Conservation (phyloP, 2,329 filamentous ascomycete species). For the Fusarium sp. region DNA sequence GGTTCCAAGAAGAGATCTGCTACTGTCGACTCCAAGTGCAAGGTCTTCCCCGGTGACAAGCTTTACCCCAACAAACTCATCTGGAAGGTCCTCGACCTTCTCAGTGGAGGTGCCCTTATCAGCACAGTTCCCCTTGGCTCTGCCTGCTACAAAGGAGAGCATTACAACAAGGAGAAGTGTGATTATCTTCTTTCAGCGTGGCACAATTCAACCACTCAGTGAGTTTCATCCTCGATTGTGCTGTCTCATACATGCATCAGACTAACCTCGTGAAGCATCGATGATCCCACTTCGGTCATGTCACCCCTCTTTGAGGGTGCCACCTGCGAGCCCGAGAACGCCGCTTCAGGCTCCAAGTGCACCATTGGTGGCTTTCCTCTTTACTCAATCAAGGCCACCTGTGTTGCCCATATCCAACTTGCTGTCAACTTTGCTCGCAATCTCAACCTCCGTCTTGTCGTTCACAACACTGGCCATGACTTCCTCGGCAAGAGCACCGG, state of each 20-base stretch:
- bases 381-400: conserved; percentile 54
- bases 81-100: conserved; percentile 49
- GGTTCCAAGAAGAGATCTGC: neutral
- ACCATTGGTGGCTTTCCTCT: conserved; percentile 54
- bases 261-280: conserved; percentile 27
- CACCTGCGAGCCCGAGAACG: conserved; percentile 49
- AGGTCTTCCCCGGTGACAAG: conserved; percentile 43
- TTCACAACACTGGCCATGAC: conserved; percentile 62
- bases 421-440: conserved; percentile 58
- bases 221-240: neutral
- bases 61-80: conserved; percentile 38
- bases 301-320: conserved; percentile 52
- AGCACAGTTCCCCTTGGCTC: conserved; percentile 46
- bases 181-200: too few relatives aligned
- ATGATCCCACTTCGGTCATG: conserved; percentile 52
- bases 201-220: too few relatives aligned
- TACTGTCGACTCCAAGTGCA: conserved; percentile 32
- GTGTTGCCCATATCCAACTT: conserved; percentile 57
- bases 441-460: conserved; percentile 57
- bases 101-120: conserved; percentile 46
- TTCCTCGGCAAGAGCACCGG: conserved; percentile 67
- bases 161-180: conserved; percentile 1
- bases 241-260: neutral
- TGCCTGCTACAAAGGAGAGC: conserved; percentile 44
- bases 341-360: conserved; percentile 42